These are phyloP conservation scores for Echria macrotheca DNA, from an alignment of 495 filamentous ascomycete genomes.

Conservation along the genomic window DNA sequence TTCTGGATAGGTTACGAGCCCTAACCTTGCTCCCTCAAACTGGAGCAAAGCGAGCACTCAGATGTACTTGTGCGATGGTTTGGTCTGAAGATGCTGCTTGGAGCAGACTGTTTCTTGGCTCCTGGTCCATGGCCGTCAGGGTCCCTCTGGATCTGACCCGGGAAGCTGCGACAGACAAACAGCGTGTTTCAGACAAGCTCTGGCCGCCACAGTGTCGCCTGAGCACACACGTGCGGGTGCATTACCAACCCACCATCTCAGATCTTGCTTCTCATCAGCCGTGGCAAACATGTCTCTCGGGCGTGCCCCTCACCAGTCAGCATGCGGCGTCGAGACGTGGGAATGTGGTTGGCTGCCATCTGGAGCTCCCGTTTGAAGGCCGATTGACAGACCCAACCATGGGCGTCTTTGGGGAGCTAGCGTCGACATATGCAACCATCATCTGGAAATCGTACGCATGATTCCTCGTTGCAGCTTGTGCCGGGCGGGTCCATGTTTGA, in stretches of 20 bases:
- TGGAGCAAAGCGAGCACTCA: background rate
- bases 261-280: slow-evolving; percentile 4
- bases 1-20: background rate
- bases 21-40: background rate
- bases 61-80: too few relatives aligned
- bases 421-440: slow-evolving; percentile 21
- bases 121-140: too few relatives aligned
- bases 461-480: slow-evolving; percentile 21
- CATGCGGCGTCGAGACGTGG: background rate
- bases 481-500: slow-evolving; percentile 16
- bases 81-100: too few relatives aligned
- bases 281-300: slow-evolving; percentile 2
- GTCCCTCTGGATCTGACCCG: too few relatives aligned
- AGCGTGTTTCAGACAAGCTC: slow-evolving; percentile 8
- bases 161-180: background rate
- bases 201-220: background rate
- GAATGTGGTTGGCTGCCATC: slow-evolving; percentile 4
- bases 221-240: background rate
- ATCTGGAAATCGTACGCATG: slow-evolving; percentile 16
- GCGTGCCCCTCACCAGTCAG: slow-evolving; percentile 7
- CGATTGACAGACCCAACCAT: too few relatives aligned
- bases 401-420: too few relatives aligned
- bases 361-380: too few relatives aligned
- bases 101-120: too few relatives aligned
- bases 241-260: background rate